Percentiles rank a stretch among this genome's conserved stretches.
Conservation (phyloP, 371 early-diverging fungal species). For the Mucor velutinosus region DNA sequence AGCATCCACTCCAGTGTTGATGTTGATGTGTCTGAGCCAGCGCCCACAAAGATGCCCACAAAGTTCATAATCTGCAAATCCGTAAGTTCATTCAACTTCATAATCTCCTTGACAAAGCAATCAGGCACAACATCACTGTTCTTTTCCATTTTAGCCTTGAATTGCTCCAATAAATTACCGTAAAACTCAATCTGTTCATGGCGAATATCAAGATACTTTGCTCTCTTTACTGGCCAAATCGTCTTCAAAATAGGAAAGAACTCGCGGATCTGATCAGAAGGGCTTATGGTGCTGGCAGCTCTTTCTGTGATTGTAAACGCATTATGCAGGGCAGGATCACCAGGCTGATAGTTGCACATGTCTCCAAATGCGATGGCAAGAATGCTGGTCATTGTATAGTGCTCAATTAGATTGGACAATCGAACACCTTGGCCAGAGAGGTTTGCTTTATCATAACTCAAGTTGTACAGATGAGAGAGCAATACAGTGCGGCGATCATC, state of each 20-base stretch:
- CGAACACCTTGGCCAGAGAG: slow-evolving; percentile 9
- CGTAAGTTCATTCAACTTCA: slow-evolving; percentile 29
- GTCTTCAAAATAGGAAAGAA: slow-evolving; percentile 47
- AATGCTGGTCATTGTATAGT: slow-evolving; percentile 49
- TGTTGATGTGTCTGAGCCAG: slow-evolving; percentile 51
- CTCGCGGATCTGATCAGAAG: slow-evolving; percentile 42
- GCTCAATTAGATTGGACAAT: slow-evolving; percentile 31
- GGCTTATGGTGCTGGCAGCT: slow-evolving; percentile 34
- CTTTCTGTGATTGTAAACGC: slow-evolving; percentile 41
- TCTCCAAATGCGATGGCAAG: slow-evolving; percentile 44
- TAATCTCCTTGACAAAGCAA: slow-evolving; percentile 46
- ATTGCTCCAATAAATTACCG: slow-evolving; percentile 26
- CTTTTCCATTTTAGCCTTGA: slow-evolving; percentile 11
- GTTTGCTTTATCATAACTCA: slow-evolving; percentile 1
- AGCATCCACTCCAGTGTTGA: slow-evolving; percentile 49
- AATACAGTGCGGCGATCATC: slow-evolving; percentile 20
- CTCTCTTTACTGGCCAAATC: slow-evolving; percentile 21
- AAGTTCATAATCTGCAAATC: slow-evolving; percentile 41
- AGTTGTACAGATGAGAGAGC: slow-evolving; percentile 17
- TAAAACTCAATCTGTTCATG: slow-evolving; percentile 30
- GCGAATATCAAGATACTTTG: slow-evolving; percentile 19
- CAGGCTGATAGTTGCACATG: slow-evolving; percentile 38
- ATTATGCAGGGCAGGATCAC: slow-evolving; percentile 38
- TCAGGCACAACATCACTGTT: slow-evolving; percentile 16
- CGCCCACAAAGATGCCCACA: slow-evolving; percentile 45